These are phyloP conservation scores for Akanthomyces lecanii DNA, from an alignment of 2,329 filamentous ascomycete genomes.

Conservation along the genomic window DNA sequence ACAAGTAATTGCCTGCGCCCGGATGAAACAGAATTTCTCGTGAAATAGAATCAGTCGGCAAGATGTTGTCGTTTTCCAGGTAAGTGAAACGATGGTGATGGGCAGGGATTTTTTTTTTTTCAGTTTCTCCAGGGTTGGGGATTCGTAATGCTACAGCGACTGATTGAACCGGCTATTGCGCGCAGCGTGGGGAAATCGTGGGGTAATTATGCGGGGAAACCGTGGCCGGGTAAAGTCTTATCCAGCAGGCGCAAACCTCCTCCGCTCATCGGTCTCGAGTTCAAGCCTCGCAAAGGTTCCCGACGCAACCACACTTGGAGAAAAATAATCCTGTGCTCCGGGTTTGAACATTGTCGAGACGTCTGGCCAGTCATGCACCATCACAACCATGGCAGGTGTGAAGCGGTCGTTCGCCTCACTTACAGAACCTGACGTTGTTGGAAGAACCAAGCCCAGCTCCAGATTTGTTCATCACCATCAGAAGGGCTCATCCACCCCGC, in stretches of 20 bases:
- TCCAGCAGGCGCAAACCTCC: constrained; percentile 11
- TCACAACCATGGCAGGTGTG: constrained; percentile 34
- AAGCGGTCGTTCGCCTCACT: constrained; percentile 37
- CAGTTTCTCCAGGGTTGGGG: not conserved
- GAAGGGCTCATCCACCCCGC: not conserved
- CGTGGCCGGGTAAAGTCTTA: constrained; percentile 23
- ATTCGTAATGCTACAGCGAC: not conserved
- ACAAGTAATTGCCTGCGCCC: not conserved
- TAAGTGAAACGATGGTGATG: not conserved
- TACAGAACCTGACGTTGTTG: constrained; percentile 26
- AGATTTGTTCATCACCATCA: not conserved
- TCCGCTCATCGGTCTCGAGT: not conserved
- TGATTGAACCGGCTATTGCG: not conserved
- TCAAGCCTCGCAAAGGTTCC: not conserved
- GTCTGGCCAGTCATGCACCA: constrained; percentile 1
- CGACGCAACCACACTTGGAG: not conserved
- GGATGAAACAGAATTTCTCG: too few relatives aligned
- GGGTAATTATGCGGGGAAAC: not conserved
- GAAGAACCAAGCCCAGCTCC: constrained; percentile 11
- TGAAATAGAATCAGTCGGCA: too few relatives aligned
- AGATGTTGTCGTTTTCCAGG: too few relatives aligned
- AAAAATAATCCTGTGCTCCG: not conserved
- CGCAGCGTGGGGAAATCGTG: constrained; percentile 8
- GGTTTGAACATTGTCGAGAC: not conserved
- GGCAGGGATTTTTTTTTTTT: not conserved